These are phyloP conservation scores for Pinus taeda DNA, from an alignment of 75 land plant species.

Conservation along the genomic window DNA sequence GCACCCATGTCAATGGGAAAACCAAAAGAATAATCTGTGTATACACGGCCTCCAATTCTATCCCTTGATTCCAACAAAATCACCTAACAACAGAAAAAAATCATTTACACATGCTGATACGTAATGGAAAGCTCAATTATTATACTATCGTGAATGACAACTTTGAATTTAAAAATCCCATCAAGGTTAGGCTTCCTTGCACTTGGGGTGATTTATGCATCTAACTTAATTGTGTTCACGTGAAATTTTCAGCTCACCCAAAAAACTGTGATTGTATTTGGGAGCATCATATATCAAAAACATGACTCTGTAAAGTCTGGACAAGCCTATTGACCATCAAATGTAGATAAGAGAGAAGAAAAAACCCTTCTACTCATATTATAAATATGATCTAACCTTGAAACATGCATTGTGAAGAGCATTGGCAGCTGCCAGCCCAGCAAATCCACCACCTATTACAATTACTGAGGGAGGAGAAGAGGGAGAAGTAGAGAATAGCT, in stretches of 20 bases:
- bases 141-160: too few species aligned
- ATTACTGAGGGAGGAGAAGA: slow-evolving; percentile 23
- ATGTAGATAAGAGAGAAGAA: neutral
- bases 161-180: too few species aligned
- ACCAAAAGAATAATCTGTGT: slow-evolving; percentile 50
- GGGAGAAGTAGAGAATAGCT: too few species aligned
- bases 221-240: too few species aligned
- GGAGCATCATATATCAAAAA: slow-evolving; percentile 1
- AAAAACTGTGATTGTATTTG: too few species aligned
- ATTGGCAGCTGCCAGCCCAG: slow-evolving; percentile 45
- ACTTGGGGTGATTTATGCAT: too few species aligned
- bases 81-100: slow-evolving; percentile 22
- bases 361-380: neutral
- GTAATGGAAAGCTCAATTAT: too few species aligned
- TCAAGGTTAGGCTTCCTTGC: too few species aligned
- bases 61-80: slow-evolving; percentile 45
- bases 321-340: neutral
- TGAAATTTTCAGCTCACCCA: too few species aligned
- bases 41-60: slow-evolving; percentile 47
- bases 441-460: slow-evolving; percentile 49
- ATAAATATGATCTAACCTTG: slow-evolving; percentile 20
- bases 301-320: neutral
- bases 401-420: slow-evolving; percentile 45
- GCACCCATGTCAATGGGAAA: slow-evolving; percentile 60
- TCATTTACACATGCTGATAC: too few species aligned